These are phyloP conservation scores for Pezizomycotina sp. DNA, from an alignment of 2,329 filamentous ascomycete genomes.

Conservation along the genomic window DNA sequence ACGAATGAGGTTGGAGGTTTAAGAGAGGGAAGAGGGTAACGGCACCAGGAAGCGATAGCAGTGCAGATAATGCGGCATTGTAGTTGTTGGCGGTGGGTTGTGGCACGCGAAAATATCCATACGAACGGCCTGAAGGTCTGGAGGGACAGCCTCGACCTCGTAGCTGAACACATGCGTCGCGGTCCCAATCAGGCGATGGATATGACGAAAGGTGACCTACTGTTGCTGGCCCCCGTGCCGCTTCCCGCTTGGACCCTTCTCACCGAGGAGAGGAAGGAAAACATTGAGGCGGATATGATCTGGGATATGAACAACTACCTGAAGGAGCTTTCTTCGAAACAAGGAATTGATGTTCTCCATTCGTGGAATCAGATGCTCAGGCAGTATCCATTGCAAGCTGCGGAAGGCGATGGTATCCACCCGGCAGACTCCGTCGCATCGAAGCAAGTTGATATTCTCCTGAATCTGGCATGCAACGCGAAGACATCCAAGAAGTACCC, in stretches of 20 bases:
- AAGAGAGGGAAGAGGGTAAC: slow-evolving; percentile 19
- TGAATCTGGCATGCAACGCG: slow-evolving; percentile 41
- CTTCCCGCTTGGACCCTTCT: slow-evolving; percentile 33
- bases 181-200: slow-evolving; percentile 14
- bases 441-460: slow-evolving; percentile 37
- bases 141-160: slow-evolving; percentile 32
- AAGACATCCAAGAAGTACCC: slow-evolving; percentile 31
- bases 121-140: slow-evolving; percentile 22
- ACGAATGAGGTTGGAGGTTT: slow-evolving; percentile 31
- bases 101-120: slow-evolving; percentile 34
- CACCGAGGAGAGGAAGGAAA: slow-evolving; percentile 30
- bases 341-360: slow-evolving; percentile 34
- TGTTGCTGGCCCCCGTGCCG: slow-evolving; percentile 34
- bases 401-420: slow-evolving; percentile 36
- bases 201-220: slow-evolving; percentile 25
- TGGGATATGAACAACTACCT: slow-evolving; percentile 39
- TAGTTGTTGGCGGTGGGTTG: slow-evolving; percentile 40
- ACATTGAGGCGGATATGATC: slow-evolving; percentile 36
- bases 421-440: slow-evolving; percentile 33
- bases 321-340: slow-evolving; percentile 29
- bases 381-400: slow-evolving; percentile 28
- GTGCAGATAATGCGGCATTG: slow-evolving; percentile 28
- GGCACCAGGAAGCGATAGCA: slow-evolving; percentile 4
- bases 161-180: slow-evolving; percentile 31
- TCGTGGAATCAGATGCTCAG: slow-evolving; percentile 36